Percentiles rank a stretch among this genome's conserved stretches.
phyloP scores from a whole-genome alignment of 1,139 yeast species.

The Lodderomyces oxycetoniae region DNA sequence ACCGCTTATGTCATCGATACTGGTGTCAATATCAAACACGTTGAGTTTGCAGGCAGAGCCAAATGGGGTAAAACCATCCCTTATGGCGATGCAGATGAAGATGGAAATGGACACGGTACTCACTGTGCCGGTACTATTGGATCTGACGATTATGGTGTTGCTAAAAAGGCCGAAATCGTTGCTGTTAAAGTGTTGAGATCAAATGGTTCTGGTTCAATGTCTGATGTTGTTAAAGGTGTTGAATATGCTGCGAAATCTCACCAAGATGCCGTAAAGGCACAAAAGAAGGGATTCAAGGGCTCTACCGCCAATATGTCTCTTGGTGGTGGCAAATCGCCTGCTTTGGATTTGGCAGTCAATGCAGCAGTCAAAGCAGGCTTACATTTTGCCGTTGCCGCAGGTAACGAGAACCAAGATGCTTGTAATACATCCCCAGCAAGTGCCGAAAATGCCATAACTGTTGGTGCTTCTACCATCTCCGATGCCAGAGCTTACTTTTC shows the following conservation, averaged over 20 bases:
- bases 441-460: slow-evolving; percentile 71
- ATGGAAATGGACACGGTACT: slow-evolving; percentile 94
- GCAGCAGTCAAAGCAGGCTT: slow-evolving; percentile 80
- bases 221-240: slow-evolving; percentile 78
- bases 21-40: slow-evolving; percentile 39
- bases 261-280: slow-evolving; percentile 49
- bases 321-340: slow-evolving; percentile 81
- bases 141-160: slow-evolving; percentile 70
- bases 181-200: slow-evolving; percentile 76
- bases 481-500: slow-evolving; percentile 78
- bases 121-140: slow-evolving; percentile 88
- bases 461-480: slow-evolving; percentile 75
- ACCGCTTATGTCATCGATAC: slow-evolving; percentile 43
- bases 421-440: slow-evolving; percentile 82
- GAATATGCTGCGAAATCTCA: slow-evolving; percentile 72
- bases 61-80: slow-evolving; percentile 80
- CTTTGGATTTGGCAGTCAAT: slow-evolving; percentile 76
- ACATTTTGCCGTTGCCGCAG: slow-evolving; percentile 86
- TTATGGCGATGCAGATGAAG: slow-evolving; percentile 70
- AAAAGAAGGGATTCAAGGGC: slow-evolving; percentile 68
- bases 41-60: slow-evolving; percentile 41
- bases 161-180: slow-evolving; percentile 67
- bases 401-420: slow-evolving; percentile 82
- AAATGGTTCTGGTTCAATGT: slow-evolving; percentile 75
- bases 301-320: slow-evolving; percentile 88